phyloP scores from a whole-genome alignment of 2,329 filamentous ascomycete species.

The Talaromyces sp. region DNA sequence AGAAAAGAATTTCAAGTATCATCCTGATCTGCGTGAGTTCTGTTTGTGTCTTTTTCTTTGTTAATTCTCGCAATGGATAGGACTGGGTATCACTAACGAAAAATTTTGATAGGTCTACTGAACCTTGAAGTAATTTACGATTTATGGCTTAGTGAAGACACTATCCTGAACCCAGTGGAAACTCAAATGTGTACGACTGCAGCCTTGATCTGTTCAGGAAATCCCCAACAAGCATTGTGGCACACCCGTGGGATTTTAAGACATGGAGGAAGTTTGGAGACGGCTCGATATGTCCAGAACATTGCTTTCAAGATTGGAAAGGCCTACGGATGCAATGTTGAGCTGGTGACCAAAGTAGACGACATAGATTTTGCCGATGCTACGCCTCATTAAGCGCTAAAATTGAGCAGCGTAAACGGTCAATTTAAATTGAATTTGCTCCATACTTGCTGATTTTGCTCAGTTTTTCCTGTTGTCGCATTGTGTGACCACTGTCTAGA shows the following conservation, averaged over 20 bases:
- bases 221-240: not conserved
- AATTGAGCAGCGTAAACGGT: too few relatives aligned
- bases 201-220: slow-evolving; percentile 1
- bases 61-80: too few relatives aligned
- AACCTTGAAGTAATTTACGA: not conserved
- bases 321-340: not conserved
- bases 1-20: slow-evolving; percentile 5
- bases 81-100: too few relatives aligned
- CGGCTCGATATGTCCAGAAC: not conserved
- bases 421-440: too few relatives aligned
- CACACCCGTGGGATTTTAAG: not conserved
- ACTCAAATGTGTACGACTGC: slow-evolving; percentile 2
- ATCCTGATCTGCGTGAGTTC: not conserved
- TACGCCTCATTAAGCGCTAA: not conserved
- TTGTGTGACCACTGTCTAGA: too few relatives aligned
- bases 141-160: not conserved
- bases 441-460: too few relatives aligned
- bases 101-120: not conserved
- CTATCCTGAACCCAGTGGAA: not conserved
- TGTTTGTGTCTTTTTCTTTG: too few relatives aligned
- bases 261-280: not conserved
- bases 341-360: not conserved
- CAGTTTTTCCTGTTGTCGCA: too few relatives aligned
- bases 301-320: not conserved
- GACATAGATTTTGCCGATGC: not conserved